phyloP scores from a whole-genome alignment of 306 rosid species.

The Echinosophora koreensis region DNA sequence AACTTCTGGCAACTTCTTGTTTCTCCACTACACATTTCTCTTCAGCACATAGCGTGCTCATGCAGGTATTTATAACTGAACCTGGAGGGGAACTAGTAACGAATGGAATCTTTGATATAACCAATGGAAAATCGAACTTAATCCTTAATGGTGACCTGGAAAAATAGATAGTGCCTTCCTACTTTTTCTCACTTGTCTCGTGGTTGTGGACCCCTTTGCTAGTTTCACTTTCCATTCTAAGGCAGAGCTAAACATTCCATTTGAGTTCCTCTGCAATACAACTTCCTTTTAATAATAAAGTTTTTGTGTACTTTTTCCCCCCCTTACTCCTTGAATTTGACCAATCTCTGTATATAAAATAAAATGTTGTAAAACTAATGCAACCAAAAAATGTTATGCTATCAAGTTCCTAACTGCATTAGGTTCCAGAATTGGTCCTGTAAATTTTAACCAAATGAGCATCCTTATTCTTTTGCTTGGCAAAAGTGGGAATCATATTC shows the following conservation, averaged over 20 bases:
- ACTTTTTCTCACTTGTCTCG: constrained; percentile 49
- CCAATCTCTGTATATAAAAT: background rate
- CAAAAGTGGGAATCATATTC: constrained; percentile 81
- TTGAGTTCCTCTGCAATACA: constrained; percentile 47
- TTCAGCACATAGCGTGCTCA: constrained; percentile 50
- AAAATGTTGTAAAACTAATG: background rate
- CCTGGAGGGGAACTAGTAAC: constrained; percentile 37
- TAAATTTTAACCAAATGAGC: constrained; percentile 45
- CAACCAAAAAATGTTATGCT: constrained; percentile 7
- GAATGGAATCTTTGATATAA: constrained; percentile 63
- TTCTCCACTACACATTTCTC: constrained; percentile 43
- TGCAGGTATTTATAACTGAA: constrained; percentile 56
- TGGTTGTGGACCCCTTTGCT: constrained; percentile 51
- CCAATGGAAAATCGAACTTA: constrained; percentile 53
- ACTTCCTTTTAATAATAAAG: constrained; percentile 11
- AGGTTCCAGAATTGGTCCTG: constrained; percentile 66
- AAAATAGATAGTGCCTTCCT: constrained; percentile 57
- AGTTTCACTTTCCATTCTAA: constrained; percentile 49
- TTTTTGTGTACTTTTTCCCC: background rate
- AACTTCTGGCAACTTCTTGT: constrained; percentile 36
- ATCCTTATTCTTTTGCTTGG: constrained; percentile 59
- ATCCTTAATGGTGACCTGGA: constrained; percentile 60
- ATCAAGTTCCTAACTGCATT: constrained; percentile 53
- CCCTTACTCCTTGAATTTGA: constrained; percentile 1
- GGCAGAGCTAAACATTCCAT: constrained; percentile 36